A percentile compares a stretch with the other conserved stretches of the same genome.
Conservation (phyloP, 2,329 filamentous ascomycete genomes). For the Fusarium acutatum region DNA sequence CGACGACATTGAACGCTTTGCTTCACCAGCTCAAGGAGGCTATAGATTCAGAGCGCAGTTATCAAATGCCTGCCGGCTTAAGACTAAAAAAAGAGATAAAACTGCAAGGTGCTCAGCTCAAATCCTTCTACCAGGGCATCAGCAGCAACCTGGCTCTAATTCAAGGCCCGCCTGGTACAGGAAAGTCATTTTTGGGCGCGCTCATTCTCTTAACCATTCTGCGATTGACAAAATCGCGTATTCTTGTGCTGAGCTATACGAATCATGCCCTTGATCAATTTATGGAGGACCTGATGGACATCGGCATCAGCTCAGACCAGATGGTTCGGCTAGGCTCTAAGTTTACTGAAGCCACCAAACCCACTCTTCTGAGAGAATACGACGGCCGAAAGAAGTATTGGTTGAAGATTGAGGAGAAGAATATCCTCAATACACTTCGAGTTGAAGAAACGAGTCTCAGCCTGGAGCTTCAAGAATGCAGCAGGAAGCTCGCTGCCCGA, state of each 20-base stretch:
- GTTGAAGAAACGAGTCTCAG: background rate
- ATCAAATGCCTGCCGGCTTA: slow-evolving; percentile 7
- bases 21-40: background rate
- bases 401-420: slow-evolving; percentile 39
- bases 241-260: slow-evolving; percentile 74
- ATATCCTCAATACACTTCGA: slow-evolving; percentile 54
- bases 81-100: slow-evolving; percentile 40
- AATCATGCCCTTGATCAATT: slow-evolving; percentile 75
- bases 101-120: slow-evolving; percentile 56
- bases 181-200: slow-evolving; percentile 78
- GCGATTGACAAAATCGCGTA: slow-evolving; percentile 55
- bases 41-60: too few species aligned
- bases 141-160: slow-evolving; percentile 66
- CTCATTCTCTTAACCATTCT: slow-evolving; percentile 66
- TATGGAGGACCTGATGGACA: slow-evolving; percentile 68
- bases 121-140: slow-evolving; percentile 65
- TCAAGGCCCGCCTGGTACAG: slow-evolving; percentile 79
- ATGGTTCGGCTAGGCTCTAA: slow-evolving; percentile 74
- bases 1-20: slow-evolving; percentile 3
- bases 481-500: slow-evolving; percentile 17
- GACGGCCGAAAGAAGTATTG: slow-evolving; percentile 37
- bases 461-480: slow-evolving; percentile 40
- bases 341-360: slow-evolving; percentile 56
- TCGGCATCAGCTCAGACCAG: slow-evolving; percentile 57
- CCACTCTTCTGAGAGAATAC: slow-evolving; percentile 57